phyloP scores from a whole-genome alignment of 2,329 filamentous ascomycete species.

The Clonostachys rhizophaga region DNA sequence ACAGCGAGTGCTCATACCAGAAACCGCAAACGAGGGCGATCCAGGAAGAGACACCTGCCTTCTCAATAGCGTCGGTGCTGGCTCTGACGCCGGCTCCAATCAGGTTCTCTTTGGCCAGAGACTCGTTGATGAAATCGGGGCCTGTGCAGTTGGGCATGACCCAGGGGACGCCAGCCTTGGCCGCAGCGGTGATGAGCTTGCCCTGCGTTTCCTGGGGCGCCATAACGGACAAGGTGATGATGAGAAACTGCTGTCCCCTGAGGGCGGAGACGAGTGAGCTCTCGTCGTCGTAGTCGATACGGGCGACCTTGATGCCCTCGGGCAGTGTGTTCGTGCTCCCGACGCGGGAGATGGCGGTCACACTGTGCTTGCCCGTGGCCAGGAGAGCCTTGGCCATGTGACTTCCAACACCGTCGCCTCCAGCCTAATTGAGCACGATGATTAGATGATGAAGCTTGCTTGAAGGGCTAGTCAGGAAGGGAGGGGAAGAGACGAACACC shows the following conservation, averaged over 20 bases:
- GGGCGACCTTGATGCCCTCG: constrained; percentile 28
- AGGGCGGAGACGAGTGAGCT: constrained; percentile 40
- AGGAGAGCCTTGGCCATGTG: constrained; percentile 33
- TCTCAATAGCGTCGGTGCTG: constrained; percentile 29
- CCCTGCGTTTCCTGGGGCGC: constrained; percentile 34
- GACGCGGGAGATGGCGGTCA: constrained; percentile 45
- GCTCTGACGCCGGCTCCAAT: background rate
- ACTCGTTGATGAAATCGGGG: constrained; percentile 17
- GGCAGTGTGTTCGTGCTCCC: constrained; percentile 34
- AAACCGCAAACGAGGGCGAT: constrained; percentile 35
- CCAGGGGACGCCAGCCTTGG: constrained; percentile 42
- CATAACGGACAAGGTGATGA: constrained; percentile 39
- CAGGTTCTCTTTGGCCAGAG: constrained; percentile 21
- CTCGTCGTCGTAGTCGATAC: constrained; percentile 37
- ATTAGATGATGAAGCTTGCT: background rate
- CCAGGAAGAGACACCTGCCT: constrained; percentile 13
- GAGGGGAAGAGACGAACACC: background rate
- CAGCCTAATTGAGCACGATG: constrained; percentile 22
- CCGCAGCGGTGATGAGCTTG: constrained; percentile 42
- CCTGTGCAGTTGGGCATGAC: constrained; percentile 45
- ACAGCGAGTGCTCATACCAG: constrained; percentile 48
- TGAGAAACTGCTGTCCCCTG: constrained; percentile 45
- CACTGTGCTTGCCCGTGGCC: constrained; percentile 38
- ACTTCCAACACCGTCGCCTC: constrained; percentile 29
- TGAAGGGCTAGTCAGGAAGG: too few species aligned